Evolutionary conservation across 1,139 yeast genomes (phyloP).

Genomic region (Candida anutae): DNA sequence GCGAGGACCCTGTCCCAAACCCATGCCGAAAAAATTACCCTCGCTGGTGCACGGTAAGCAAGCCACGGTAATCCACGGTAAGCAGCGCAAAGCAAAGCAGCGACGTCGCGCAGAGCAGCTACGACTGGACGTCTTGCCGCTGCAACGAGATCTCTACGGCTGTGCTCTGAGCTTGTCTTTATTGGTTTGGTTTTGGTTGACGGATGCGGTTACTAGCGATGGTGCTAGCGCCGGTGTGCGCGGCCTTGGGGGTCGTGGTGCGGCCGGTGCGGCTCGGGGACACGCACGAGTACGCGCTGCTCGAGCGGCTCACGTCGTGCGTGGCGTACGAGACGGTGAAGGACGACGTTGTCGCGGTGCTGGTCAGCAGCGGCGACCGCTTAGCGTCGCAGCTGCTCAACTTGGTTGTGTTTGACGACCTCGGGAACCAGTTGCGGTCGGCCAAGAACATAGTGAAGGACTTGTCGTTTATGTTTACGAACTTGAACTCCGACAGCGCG

Average conservation of each 20-base stretch:
- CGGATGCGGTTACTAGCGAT: conserved; percentile 4
- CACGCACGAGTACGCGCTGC: conserved; percentile 17
- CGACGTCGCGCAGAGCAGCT: too few species aligned
- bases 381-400: conserved; percentile 28
- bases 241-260: conserved; percentile 15
- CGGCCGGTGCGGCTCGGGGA: conserved; percentile 20
- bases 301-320: conserved; percentile 25
- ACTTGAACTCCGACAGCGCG: conserved; percentile 15
- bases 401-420: conserved; percentile 31
- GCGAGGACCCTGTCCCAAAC: too few species aligned
- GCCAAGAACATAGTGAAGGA: conserved; percentile 23
- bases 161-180: too few species aligned
- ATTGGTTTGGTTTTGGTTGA: too few species aligned
- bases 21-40: too few species aligned
- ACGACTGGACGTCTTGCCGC: too few species aligned
- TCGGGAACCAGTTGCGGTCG: conserved; percentile 26
- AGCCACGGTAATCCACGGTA: too few species aligned
- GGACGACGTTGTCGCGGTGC: conserved; percentile 31
- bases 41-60: too few species aligned
- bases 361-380: conserved; percentile 22
- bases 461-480: conserved; percentile 27
- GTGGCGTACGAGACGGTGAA: conserved; percentile 30
- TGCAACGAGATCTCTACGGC: too few species aligned
- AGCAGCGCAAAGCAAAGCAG: too few species aligned
- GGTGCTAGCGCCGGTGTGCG: conserved; percentile 4